Base-by-base conservation (phyloP, 2,329 filamentous ascomycete species). In the Cytospora piceae region DNA sequence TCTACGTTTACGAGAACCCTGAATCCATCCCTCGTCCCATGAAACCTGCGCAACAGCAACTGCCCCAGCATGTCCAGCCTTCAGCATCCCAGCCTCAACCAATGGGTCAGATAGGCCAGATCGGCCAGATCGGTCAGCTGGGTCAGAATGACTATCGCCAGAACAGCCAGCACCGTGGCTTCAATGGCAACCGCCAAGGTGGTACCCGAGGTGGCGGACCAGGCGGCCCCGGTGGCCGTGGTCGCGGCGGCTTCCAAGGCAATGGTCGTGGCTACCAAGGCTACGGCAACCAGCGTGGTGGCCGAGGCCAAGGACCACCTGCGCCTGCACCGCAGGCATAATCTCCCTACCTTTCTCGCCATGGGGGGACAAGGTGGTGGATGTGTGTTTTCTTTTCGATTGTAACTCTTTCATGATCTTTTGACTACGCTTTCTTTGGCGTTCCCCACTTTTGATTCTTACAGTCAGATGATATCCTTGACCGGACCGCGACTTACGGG, bases 1-100 rank as follows among this genome's bases (percentile, higher is more conserved):
- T 99, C 46, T 99, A 99, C 76, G 95, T 99, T 60, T 99, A 99
- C 77, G 96, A 99, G 69, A 92, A 94, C 69, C 95, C 95, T 0
- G 94, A 99, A 74, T 94, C 85, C 65, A 98, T 99, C 72, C 95
- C 96, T 59, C 89, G 94, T 39, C 95, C 95, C 14, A 81, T 87
- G 70, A 65, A 69, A 53, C 63, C 71, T n/a, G 71, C 69, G 46
- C 39, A 71, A 69, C 61, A 57, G 39, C 53, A 51, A n/a, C 42
- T 39, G 39, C 53, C 72, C 22, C 75, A 69, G 69, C 72, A 65
- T 69, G 72, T 67, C 68, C 72, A 73, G 29, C 14, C 63, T 7
- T 64, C 68, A 4, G 53, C 56, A 11, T 58, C 59, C 54, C 58
- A 31, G 37, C 17, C 31, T 46, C 59, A 39, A 63, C 63, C 64